Evolutionary conservation across 1,284 basidiomycete species (phyloP), one percentile per base, ranked within the genome.

Genomic region (Vanrija sp.): DNA sequence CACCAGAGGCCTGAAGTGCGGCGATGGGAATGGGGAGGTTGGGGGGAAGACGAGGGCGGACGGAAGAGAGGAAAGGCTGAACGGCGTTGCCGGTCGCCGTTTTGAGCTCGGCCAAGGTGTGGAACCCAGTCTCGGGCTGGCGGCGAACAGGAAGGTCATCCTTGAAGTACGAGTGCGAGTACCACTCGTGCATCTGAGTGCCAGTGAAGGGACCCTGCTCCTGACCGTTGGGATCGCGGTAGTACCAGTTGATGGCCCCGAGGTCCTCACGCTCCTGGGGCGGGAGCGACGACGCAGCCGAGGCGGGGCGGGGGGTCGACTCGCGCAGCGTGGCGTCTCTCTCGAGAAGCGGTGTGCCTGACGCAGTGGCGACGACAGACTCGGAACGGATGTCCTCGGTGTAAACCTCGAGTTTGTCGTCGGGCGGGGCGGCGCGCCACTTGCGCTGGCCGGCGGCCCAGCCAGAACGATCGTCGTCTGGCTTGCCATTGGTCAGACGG

Each of bases 111-210:
- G 71, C 63, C 7, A 79, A 69, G 12, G 73, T 70, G 51, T 74
- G 71, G 67, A 74, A 79, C 1, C 60, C 46, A 6, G 63, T 64
- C 54, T 80, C 77, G 28, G 59, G 49, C 43, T 74, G 85, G 48
- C 91, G 86, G 68, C 87, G 90, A 82, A 95, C 86, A 38, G 89
- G 84, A 28, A 98, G 81, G 60, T 91, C 86, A 45, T 85, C 80
- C n/a, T 84, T 81, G 73, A 98, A 97, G 79, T 96, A 98, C 15
- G 87, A 87, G 69, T 88, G 89, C 53, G 90, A 85, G 73, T 86
- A 89, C 95, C 95, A 98, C 65, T 91, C 90, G 78, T 98, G 93
- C 95, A 98, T 98, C 58, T 89, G 74, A 60, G 87, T 84, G 25
- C 89, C 91, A 43, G 83, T 82, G 81, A 98, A 98, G 2, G 95